Percentiles rank a stretch among this genome's conserved stretches.
These are phyloP conservation scores for Cyberlindnera euphorbiiphila DNA, from an alignment of 805 yeast species.

Conservation along the genomic window DNA sequence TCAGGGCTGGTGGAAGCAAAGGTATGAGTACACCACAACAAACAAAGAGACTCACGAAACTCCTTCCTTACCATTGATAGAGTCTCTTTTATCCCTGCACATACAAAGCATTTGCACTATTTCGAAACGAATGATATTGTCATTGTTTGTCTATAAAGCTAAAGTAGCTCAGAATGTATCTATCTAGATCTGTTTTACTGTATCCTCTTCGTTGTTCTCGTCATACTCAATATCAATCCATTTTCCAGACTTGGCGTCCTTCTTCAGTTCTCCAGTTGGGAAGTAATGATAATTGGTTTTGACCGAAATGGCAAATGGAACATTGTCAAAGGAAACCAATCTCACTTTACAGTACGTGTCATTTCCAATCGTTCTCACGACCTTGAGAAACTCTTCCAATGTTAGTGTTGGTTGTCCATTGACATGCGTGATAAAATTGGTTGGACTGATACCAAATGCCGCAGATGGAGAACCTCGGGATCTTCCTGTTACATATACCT, in stretches of 20 bases:
- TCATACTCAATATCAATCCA: slow-evolving; percentile 54
- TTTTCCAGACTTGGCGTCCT: slow-evolving; percentile 40
- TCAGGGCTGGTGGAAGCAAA: slow-evolving; percentile 58
- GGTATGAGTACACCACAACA: slow-evolving; percentile 53
- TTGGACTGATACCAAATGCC: slow-evolving; percentile 72
- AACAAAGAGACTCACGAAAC: slow-evolving; percentile 52
- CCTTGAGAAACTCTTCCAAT: slow-evolving; percentile 60
- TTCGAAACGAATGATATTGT: too few relatives aligned
- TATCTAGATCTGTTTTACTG: slow-evolving; percentile 19
- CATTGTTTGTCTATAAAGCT: not conserved
- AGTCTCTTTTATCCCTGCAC: too few relatives aligned
- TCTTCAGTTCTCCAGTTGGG: slow-evolving; percentile 63
- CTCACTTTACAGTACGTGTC: slow-evolving; percentile 78
- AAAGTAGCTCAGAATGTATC: not conserved
- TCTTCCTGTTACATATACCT: slow-evolving; percentile 76
- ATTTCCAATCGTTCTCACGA: slow-evolving; percentile 70
- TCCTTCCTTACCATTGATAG: slow-evolving; percentile 33
- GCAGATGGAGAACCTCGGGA: slow-evolving; percentile 83
- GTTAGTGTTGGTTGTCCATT: slow-evolving; percentile 73
- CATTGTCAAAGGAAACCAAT: slow-evolving; percentile 77
- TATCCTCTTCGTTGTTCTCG: slow-evolving; percentile 29
- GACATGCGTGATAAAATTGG: slow-evolving; percentile 86
- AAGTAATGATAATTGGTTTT: slow-evolving; percentile 89
- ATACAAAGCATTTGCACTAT: too few relatives aligned
- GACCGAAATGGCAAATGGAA: slow-evolving; percentile 80